Evolutionary conservation across 2,329 filamentous ascomycete species (phyloP).

Genomic region (Hypoxylon sp.): DNA sequence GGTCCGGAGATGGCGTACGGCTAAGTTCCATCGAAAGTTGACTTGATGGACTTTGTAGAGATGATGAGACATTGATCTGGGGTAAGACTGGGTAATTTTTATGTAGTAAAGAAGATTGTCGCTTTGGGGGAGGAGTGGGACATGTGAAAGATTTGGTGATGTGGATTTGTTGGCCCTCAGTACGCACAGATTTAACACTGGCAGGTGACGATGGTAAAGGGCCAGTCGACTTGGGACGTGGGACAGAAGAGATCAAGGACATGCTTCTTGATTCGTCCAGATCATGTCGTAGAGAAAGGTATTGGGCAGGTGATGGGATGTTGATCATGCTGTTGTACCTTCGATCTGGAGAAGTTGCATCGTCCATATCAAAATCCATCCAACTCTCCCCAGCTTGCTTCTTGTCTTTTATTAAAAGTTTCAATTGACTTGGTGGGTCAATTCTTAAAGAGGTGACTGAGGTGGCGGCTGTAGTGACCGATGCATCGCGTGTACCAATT

Average conservation of each 20-base stretch:
- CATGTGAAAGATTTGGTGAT: constrained; percentile 26
- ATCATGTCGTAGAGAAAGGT: constrained; percentile 31
- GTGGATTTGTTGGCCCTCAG: constrained; percentile 16
- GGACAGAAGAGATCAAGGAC: constrained; percentile 44
- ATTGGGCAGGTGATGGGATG: constrained; percentile 39
- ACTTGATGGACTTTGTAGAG: constrained; percentile 23
- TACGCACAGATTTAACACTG: constrained; percentile 22
- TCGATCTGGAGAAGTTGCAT: constrained; percentile 44
- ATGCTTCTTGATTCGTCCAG: constrained; percentile 43
- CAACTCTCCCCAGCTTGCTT: constrained; percentile 50
- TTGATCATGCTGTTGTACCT: constrained; percentile 50
- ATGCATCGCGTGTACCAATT: constrained; percentile 56
- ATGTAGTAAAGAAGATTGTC: constrained; percentile 48
- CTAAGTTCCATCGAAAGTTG: constrained; percentile 11
- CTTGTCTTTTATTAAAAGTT: constrained; percentile 42
- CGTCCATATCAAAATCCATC: constrained; percentile 53
- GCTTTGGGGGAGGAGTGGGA: constrained; percentile 43
- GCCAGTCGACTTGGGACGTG: constrained; percentile 25
- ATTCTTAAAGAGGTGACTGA: constrained; percentile 39
- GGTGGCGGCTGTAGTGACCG: too few species aligned
- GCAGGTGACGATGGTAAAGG: constrained; percentile 35
- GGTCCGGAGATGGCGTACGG: constrained; percentile 11
- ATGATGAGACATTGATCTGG: constrained; percentile 40
- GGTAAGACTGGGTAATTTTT: constrained; percentile 42
- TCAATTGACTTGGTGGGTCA: constrained; percentile 43